These are phyloP conservation scores for Obba rivulosa DNA, from an alignment of 768 basidiomycete genomes.

Conservation along the genomic window DNA sequence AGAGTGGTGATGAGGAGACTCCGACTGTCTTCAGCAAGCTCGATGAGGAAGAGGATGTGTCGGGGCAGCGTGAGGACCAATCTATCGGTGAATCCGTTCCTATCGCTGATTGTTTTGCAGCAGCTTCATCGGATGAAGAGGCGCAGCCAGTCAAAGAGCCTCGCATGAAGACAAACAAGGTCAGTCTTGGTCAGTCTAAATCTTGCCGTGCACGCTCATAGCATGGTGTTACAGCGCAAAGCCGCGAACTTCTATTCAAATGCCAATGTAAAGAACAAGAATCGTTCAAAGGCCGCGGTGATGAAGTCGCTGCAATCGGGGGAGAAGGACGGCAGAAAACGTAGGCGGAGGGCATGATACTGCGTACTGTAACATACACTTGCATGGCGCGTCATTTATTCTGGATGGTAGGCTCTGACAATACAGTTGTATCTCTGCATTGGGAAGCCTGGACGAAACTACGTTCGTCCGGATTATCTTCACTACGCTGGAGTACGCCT, in stretches of 20 bases:
- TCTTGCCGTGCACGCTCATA: background rate
- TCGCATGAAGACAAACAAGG: conserved; percentile 95
- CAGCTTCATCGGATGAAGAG: conserved; percentile 11
- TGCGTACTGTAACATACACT: background rate
- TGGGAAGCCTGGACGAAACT: too few relatives aligned
- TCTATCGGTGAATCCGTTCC: too few relatives aligned
- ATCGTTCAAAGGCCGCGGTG: conserved; percentile 56
- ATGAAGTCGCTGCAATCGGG: conserved; percentile 34
- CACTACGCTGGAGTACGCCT: too few relatives aligned
- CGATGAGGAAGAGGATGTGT: conserved; percentile 15
- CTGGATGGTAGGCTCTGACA: too few relatives aligned
- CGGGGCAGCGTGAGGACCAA: background rate
- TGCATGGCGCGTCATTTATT: too few relatives aligned
- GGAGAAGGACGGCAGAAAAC: conserved; percentile 11
- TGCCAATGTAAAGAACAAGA: conserved; percentile 87
- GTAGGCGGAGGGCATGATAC: conserved; percentile 3
- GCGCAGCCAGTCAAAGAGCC: conserved; percentile 37
- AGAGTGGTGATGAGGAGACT: conserved; percentile 21
- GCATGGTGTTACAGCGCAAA: conserved; percentile 55
- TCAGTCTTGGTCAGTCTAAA: conserved; percentile 20
- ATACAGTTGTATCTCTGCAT: too few relatives aligned
- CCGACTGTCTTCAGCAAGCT: conserved; percentile 15
- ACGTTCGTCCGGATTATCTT: too few relatives aligned
- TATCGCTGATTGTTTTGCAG: conserved; percentile 2
- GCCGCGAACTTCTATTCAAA: conserved; percentile 83